Evolutionary conservation across 73 alveolate genomes (phyloP).

Genomic region (Blepharisma stoltei): DNA sequence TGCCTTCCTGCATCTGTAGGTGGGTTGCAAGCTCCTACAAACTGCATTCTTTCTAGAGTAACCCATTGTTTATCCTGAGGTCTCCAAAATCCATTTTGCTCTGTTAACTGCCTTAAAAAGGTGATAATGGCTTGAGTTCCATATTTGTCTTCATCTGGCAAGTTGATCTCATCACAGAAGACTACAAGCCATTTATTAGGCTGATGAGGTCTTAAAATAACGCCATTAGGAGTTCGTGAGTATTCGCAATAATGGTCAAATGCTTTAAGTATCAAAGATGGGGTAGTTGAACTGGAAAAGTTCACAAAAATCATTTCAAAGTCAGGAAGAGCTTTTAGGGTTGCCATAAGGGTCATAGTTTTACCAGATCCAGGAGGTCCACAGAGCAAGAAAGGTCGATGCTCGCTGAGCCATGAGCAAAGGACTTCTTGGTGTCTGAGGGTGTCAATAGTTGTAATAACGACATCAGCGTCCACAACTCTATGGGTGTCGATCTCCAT

Average conservation of each 20-base stretch:
- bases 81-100: constrained; percentile 98
- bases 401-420: constrained; percentile 97
- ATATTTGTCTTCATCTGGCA: constrained; percentile 97
- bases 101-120: constrained; percentile 96
- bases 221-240: constrained; percentile 91
- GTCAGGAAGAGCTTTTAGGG: constrained; percentile 95
- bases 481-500: constrained; percentile 81
- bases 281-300: constrained; percentile 96
- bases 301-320: constrained; percentile 97
- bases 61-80: constrained; percentile 94
- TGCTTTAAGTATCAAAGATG: constrained; percentile 91
- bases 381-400: constrained; percentile 97
- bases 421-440: constrained; percentile 96
- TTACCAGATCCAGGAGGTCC: constrained; percentile 99
- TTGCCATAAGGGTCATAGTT: constrained; percentile 99
- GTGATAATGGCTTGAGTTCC: constrained; percentile 91
- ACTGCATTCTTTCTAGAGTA: constrained; percentile 90
- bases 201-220: constrained; percentile 91
- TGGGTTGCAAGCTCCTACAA: constrained; percentile 98
- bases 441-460: constrained; percentile 98
- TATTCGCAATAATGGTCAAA: constrained; percentile 99
- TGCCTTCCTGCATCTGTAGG: constrained; percentile 99
- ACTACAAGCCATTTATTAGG: constrained; percentile 97
- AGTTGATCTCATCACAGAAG: constrained; percentile 98
- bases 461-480: constrained; percentile 92